These are phyloP conservation scores for Salix brachista DNA, from an alignment of 345 rosid genomes.

Conservation along the genomic window DNA sequence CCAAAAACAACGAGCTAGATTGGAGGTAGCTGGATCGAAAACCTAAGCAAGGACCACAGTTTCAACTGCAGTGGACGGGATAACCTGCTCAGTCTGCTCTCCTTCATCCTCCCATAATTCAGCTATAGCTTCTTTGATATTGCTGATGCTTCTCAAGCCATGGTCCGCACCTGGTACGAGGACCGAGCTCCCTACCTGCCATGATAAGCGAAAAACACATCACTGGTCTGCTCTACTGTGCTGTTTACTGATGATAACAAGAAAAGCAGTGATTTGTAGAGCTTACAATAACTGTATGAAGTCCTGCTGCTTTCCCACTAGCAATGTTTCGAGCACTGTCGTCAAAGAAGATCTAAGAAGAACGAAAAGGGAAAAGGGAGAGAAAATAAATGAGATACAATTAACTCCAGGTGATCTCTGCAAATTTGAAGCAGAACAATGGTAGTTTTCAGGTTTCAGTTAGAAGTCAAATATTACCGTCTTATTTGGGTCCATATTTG, in stretches of 20 bases:
- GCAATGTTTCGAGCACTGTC: conserved; percentile 83
- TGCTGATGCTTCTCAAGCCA: conserved; percentile 72
- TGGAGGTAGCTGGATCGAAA: background rate
- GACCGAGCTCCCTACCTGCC: conserved; percentile 68
- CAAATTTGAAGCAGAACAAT: background rate
- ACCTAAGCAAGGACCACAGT: conserved; percentile 61
- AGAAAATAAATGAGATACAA: background rate
- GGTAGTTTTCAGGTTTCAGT: background rate
- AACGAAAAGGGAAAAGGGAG: background rate
- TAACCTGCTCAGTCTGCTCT: conserved; percentile 56
- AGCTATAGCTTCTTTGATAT: conserved; percentile 77
- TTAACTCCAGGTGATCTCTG: background rate
- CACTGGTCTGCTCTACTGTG: background rate
- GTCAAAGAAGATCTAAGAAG: conserved; percentile 19
- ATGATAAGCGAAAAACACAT: background rate
- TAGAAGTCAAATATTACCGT: conserved; percentile 39
- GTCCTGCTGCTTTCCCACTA: conserved; percentile 67
- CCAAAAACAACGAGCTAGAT: background rate
- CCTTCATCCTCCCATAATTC: conserved; percentile 64
- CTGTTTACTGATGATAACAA: background rate
- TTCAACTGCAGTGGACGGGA: conserved; percentile 50
- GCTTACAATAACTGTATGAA: conserved; percentile 69
- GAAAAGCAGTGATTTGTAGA: background rate
- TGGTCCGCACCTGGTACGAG: conserved; percentile 71
- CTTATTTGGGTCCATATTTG: conserved; percentile 58